Conservation (phyloP, 2,329 filamentous ascomycete genomes). For the Beauveria sp. region DNA sequence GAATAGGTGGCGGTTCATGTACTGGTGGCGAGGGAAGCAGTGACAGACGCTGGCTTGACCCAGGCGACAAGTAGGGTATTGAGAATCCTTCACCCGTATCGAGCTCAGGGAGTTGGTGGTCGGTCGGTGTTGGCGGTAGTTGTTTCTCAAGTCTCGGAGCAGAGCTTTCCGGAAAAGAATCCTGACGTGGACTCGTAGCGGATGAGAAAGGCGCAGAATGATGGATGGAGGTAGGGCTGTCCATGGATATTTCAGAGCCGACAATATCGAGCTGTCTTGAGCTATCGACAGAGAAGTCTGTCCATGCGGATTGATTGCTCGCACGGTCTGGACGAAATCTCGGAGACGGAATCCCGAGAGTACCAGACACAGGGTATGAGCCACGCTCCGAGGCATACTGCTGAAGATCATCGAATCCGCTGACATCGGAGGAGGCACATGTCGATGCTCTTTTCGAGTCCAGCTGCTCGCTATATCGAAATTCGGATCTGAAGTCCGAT, state of each 20-base stretch:
- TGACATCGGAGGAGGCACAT: slow-evolving; percentile 32
- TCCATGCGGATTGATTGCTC: slow-evolving; percentile 54
- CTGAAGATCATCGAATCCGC: slow-evolving; percentile 21
- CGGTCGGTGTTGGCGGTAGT: slow-evolving; percentile 17
- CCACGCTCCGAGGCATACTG: slow-evolving; percentile 21
- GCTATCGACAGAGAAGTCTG: slow-evolving; percentile 51
- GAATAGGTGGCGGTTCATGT: slow-evolving; percentile 45
- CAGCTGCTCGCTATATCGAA: slow-evolving; percentile 21
- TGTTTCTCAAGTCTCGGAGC: slow-evolving; percentile 18
- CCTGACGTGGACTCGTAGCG: neutral
- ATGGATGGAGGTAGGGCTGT: neutral
- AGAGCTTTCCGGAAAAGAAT: neutral
- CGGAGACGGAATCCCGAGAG: slow-evolving; percentile 39
- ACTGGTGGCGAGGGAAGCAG: slow-evolving; percentile 38
- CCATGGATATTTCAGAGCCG: slow-evolving; percentile 3
- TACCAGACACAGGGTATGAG: slow-evolving; percentile 30
- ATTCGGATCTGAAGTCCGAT: slow-evolving; percentile 22
- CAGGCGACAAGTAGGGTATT: slow-evolving; percentile 37
- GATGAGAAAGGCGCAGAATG: neutral
- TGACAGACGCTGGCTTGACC: slow-evolving; percentile 21
- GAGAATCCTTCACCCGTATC: slow-evolving; percentile 45
- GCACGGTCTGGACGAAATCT: slow-evolving; percentile 36
- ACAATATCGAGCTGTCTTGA: slow-evolving; percentile 25
- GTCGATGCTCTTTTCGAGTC: slow-evolving; percentile 31
- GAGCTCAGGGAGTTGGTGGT: slow-evolving; percentile 40